These are phyloP conservation scores for Trichosporon asahii DNA, from an alignment of 1,284 basidiomycete genomes.

Conservation along the genomic window DNA sequence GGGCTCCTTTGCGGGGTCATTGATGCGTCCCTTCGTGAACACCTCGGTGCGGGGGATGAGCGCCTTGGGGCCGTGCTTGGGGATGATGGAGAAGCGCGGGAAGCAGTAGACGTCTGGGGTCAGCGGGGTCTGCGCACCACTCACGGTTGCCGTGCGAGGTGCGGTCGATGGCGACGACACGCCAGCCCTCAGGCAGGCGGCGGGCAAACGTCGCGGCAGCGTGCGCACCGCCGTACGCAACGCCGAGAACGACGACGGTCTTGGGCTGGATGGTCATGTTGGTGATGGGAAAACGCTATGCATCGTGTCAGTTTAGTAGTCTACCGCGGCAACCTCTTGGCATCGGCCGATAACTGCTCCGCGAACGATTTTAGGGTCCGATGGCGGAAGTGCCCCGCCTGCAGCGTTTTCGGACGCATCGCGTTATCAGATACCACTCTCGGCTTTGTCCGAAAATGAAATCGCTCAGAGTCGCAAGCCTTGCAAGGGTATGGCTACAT, in stretches of 20 bases:
- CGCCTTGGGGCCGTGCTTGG: conserved; percentile 54
- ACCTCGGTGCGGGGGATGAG: conserved; percentile 65
- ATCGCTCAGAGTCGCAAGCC: no score
- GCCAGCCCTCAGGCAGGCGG: conserved; percentile 61
- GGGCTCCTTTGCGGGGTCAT: neutral
- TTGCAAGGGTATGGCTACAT: no score
- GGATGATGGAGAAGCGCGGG: conserved; percentile 53
- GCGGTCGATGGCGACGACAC: conserved; percentile 64
- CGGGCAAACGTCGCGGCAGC: conserved; percentile 61
- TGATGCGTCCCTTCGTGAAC: conserved; percentile 33
- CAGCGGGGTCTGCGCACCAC: conserved; percentile 11
- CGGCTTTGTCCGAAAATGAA: neutral
- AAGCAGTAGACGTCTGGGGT: conserved; percentile 54
- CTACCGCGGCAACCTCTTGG: neutral
- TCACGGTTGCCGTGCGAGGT: conserved; percentile 58
- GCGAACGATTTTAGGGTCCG: neutral
- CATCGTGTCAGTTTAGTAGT: neutral
- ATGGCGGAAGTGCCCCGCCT: neutral
- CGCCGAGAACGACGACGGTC: conserved; percentile 62
- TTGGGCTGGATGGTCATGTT: conserved; percentile 12
- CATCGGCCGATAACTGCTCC: neutral
- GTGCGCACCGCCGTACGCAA: conserved; percentile 59
- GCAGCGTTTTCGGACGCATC: neutral
- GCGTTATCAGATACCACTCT: neutral
- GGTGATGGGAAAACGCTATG: neutral